Evolutionary conservation across 495 filamentous ascomycete genomes (phyloP).

Genomic region (Penicillium diatomitis): DNA sequence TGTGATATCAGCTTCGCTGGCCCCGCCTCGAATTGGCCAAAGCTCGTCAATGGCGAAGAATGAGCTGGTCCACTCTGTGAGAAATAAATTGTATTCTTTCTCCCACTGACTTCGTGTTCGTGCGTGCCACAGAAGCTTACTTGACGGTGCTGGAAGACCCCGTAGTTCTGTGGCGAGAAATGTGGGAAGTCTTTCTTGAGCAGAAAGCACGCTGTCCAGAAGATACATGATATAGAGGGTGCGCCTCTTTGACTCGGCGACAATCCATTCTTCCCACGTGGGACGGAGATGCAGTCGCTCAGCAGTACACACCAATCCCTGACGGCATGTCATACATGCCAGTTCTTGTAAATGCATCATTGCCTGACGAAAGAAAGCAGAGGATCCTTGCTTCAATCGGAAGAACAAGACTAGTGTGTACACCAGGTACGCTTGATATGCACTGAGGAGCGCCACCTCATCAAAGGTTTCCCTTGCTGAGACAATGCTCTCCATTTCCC

Average conservation of each 20-base stretch:
- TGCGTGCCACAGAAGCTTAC: conserved; percentile 29
- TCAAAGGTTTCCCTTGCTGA: conserved; percentile 23
- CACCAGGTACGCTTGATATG: conserved; percentile 42
- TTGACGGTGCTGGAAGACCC: conserved; percentile 29
- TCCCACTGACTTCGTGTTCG: conserved; percentile 29
- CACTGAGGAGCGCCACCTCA: conserved; percentile 27
- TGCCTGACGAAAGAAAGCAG: conserved; percentile 23
- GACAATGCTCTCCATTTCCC: conserved; percentile 32
- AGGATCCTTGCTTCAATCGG: conserved; percentile 12
- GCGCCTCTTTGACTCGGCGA: conserved; percentile 35
- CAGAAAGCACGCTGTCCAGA: conserved; percentile 34
- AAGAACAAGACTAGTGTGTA: conserved; percentile 39
- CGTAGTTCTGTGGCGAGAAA: conserved; percentile 36
- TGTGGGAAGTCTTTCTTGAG: conserved; percentile 33
- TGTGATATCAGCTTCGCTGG: conserved; percentile 15
- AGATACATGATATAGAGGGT: conserved; percentile 42
- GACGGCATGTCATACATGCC: conserved; percentile 24
- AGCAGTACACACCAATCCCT: conserved; percentile 33
- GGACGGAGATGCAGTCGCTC: conserved; percentile 30
- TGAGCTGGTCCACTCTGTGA: conserved; percentile 29
- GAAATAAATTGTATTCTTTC: conserved; percentile 28
- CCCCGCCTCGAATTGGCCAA: conserved; percentile 26
- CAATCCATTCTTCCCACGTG: conserved; percentile 41
- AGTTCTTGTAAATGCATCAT: conserved; percentile 40
- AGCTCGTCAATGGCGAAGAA: conserved; percentile 36